Percentiles rank a stretch among this genome's conserved stretches.
Conservation (phyloP, 768 basidiomycete genomes). For the Leucosporidium scottii region DNA sequence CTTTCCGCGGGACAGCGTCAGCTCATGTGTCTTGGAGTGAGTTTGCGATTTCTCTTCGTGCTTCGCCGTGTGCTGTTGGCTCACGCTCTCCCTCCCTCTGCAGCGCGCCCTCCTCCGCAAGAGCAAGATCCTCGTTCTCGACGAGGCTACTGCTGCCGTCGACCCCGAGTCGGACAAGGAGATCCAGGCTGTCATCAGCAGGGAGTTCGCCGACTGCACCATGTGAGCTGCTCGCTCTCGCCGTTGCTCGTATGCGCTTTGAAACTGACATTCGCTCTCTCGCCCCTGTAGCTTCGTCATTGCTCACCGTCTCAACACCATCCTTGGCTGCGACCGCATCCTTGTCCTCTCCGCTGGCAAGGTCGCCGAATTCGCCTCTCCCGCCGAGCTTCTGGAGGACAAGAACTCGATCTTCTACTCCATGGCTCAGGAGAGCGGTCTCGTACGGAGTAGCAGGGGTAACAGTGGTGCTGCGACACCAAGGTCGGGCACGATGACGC, state of each 20-base stretch:
- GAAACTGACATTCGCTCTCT: not conserved
- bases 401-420: slow-evolving; percentile 30
- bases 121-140: slow-evolving; percentile 84
- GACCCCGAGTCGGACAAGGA: slow-evolving; percentile 59
- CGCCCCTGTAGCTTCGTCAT: slow-evolving; percentile 45
- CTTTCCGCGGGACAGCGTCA: slow-evolving; percentile 80
- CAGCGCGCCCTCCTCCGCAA: slow-evolving; percentile 37
- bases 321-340: not conserved
- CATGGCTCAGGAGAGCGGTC: slow-evolving; percentile 10
- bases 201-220: slow-evolving; percentile 54
- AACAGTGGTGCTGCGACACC: slow-evolving; percentile 1
- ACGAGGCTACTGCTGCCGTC: slow-evolving; percentile 63
- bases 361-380: slow-evolving; percentile 74
- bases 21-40: slow-evolving; percentile 74
- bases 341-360: slow-evolving; percentile 47
- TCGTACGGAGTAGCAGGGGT: not conserved
- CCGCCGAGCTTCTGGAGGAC: slow-evolving; percentile 57
- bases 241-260: no score
- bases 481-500: not conserved
- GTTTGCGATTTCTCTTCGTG: slow-evolving; percentile 61
- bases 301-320: slow-evolving; percentile 60
- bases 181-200: slow-evolving; percentile 57
- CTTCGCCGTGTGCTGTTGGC: not conserved
- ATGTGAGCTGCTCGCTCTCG: slow-evolving; percentile 34
- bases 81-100: not conserved